Conservation (phyloP, 2,329 filamentous ascomycete genomes). For the Fusarium xyrophilum region DNA sequence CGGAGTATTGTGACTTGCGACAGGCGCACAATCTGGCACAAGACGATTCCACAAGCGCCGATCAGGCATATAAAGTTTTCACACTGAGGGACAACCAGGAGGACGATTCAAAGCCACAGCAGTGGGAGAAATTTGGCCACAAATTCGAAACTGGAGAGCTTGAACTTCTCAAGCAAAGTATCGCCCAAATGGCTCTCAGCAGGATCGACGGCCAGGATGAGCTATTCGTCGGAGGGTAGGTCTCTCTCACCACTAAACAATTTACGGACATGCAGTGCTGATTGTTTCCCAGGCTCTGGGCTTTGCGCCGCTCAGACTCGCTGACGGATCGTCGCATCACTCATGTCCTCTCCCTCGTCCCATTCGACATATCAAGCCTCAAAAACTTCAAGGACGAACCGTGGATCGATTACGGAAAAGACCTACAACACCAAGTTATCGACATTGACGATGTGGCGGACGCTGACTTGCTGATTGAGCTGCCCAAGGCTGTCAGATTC, state of each 20-base stretch:
- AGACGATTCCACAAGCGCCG: background rate
- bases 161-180: constrained; percentile 42
- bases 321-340: constrained; percentile 80
- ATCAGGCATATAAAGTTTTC: background rate
- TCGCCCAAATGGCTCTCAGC: constrained; percentile 52
- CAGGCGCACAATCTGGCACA: constrained; percentile 20
- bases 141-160: constrained; percentile 32
- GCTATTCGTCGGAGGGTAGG: constrained; percentile 52
- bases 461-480: constrained; percentile 82
- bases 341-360: constrained; percentile 85
- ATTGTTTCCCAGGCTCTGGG: constrained; percentile 67
- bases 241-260: constrained; percentile 8
- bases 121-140: constrained; percentile 41
- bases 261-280: constrained; percentile 8
- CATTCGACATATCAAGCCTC: constrained; percentile 53
- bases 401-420: constrained; percentile 58
- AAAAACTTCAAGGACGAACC: constrained; percentile 58
- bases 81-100: background rate
- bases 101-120: constrained; percentile 20
- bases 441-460: constrained; percentile 92
- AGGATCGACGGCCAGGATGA: constrained; percentile 52
- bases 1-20: background rate
- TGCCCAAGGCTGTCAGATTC: constrained; percentile 80
- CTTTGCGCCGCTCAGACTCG: constrained; percentile 73
- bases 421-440: constrained; percentile 76